Evolutionary conservation across 495 filamentous ascomycete species (phyloP).

Genomic region (Neurospora sp.): DNA sequence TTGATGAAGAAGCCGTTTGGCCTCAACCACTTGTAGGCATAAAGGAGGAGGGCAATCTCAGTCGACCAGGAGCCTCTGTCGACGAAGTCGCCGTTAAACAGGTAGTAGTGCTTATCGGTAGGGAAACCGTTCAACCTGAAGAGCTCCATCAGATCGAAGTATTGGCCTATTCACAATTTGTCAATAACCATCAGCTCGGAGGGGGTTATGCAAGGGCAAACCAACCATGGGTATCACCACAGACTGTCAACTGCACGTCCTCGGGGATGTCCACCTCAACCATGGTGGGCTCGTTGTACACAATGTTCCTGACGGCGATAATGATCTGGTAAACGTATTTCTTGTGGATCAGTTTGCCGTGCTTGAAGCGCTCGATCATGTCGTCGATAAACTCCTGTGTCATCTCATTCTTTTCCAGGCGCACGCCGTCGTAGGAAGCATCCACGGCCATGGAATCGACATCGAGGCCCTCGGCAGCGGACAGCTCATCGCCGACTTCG

Average conservation of each 20-base stretch:
- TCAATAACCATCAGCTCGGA: slow-evolving; percentile 7
- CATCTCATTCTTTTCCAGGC: slow-evolving; percentile 66
- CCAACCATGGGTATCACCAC: slow-evolving; percentile 91
- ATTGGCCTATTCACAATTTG: slow-evolving; percentile 58
- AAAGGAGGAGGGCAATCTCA: slow-evolving; percentile 87
- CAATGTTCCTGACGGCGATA: slow-evolving; percentile 76
- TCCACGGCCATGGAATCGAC: slow-evolving; percentile 78
- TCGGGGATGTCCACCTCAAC: slow-evolving; percentile 78
- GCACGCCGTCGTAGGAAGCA: slow-evolving; percentile 71
- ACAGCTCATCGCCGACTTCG: slow-evolving; percentile 82
- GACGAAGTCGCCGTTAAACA: slow-evolving; percentile 99
- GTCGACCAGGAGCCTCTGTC: slow-evolving; percentile 96
- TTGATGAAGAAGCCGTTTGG: slow-evolving; percentile 89
- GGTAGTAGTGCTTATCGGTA: slow-evolving; percentile 73
- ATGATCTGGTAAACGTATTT: slow-evolving; percentile 98
- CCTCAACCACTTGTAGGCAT: slow-evolving; percentile 92
- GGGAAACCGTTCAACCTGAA: slow-evolving; percentile 87
- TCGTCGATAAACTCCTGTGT: slow-evolving; percentile 93
- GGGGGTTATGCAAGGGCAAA: slow-evolving; percentile 5
- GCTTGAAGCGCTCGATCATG: slow-evolving; percentile 93
- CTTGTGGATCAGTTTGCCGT: slow-evolving; percentile 84
- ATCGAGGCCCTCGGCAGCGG: slow-evolving; percentile 83
- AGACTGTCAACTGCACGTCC: slow-evolving; percentile 78
- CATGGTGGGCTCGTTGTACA: slow-evolving; percentile 92
- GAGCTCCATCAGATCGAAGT: slow-evolving; percentile 91